Base-by-base conservation (phyloP, 306 rosid species). In the Betula pendula region DNA sequence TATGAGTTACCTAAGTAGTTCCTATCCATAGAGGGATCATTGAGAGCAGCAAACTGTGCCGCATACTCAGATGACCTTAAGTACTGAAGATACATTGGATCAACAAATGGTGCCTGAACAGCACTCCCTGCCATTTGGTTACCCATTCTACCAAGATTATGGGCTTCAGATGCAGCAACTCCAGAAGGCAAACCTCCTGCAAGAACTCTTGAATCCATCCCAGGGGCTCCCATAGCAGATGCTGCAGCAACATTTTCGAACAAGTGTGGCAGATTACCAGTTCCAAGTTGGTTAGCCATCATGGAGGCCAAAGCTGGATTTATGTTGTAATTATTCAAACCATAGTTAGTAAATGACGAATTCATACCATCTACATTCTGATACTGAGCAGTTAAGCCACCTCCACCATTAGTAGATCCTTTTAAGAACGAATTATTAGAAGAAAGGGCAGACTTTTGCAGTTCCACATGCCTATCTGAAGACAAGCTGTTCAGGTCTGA, bases 31-130 rank as follows among this genome's bases (percentile, higher is more conserved):
- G 97, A 87, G 5, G 90, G 92, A 67, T 92, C 97, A 66, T 84
- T 92, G 58, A 88, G 87, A 73, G 96, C 92, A 81, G 83, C 89
- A 73, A 89, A 88, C 82, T 95, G 98, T 68, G 96, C 89, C 19
- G 91, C 94, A 84, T 90, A 92, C 38, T 95, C 98, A 14, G 97
- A 85, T 31, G 98, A 70, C 86, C 97, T 89, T 84, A 92, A 53
- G 87, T 92, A 95, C 71, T 89, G 97, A 75, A 90, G 90, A 89
- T 89, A 88, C 86, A 83, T 78, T 16, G 99, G 99, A 88, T 92
- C 99, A 6, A 90, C 87, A 87, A 73, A 92, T 27, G 97, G 90
- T 5, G 92, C 81, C 80, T 92, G 99, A 81, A 89, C 90, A 82
- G 90, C 82, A 63, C 74, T 75, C 42, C 96, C 97, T 2, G 87